phyloP scores from a whole-genome alignment of 768 basidiomycete genomes.

The Hygrophoropsis aurantiaca region DNA sequence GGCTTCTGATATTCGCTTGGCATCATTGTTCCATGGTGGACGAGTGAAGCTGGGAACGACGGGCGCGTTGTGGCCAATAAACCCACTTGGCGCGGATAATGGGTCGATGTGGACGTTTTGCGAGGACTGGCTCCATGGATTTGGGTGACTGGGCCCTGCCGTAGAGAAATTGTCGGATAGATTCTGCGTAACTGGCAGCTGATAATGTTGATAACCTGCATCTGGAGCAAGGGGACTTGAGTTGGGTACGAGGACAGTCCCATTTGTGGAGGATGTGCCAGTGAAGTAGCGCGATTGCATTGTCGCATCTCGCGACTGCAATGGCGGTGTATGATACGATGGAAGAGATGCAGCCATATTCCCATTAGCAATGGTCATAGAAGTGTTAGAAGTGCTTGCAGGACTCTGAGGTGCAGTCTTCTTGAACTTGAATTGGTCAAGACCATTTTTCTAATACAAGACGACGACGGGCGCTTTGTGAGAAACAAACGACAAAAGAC shows the following conservation, averaged over 20 bases:
- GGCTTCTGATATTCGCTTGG: slow-evolving; percentile 36
- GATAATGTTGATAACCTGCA: slow-evolving; percentile 36
- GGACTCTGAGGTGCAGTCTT: slow-evolving; percentile 37
- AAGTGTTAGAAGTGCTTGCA: slow-evolving; percentile 9
- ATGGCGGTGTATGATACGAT: slow-evolving; percentile 39
- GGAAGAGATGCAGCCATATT: slow-evolving; percentile 6
- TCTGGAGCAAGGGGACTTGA: slow-evolving; percentile 63
- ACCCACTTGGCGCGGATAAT: slow-evolving; percentile 59
- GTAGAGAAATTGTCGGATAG: slow-evolving; percentile 44
- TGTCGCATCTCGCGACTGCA: slow-evolving; percentile 80
- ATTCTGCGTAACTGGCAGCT: slow-evolving; percentile 35
- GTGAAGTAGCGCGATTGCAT: slow-evolving; percentile 60
- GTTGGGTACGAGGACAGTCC: slow-evolving; percentile 70
- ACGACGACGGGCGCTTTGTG: slow-evolving; percentile 28
- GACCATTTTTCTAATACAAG: slow-evolving; percentile 38
- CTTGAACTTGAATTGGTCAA: slow-evolving; percentile 49
- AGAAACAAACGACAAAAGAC: slow-evolving; percentile 25
- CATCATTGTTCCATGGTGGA: slow-evolving; percentile 33
- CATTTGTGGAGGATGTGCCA: slow-evolving; percentile 44
- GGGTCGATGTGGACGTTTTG: slow-evolving; percentile 45
- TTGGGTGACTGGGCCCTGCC: slow-evolving; percentile 37
- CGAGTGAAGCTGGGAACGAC: slow-evolving; percentile 58
- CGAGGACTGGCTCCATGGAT: slow-evolving; percentile 36
- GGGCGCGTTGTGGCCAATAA: slow-evolving; percentile 41
- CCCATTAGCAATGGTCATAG: not conserved